phyloP scores from a whole-genome alignment of 2,329 filamentous ascomycete species.

The Aureobasidium melanogenum region DNA sequence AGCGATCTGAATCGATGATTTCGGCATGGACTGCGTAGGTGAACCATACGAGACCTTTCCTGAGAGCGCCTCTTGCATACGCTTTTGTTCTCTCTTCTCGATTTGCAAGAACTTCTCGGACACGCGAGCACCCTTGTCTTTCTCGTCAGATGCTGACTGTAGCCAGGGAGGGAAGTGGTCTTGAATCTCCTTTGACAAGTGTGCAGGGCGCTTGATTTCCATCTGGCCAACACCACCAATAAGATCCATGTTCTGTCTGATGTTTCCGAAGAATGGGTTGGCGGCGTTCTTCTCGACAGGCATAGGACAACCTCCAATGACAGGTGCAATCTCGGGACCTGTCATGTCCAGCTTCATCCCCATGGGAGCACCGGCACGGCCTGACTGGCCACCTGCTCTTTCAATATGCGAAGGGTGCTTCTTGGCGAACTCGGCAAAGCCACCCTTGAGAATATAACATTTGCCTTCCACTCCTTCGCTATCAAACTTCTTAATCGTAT shows the following conservation, averaged over 20 bases:
- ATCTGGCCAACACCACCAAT: constrained; percentile 86
- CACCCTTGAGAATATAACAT: constrained; percentile 68
- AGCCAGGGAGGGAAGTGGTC: constrained; percentile 68
- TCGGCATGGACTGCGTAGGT: constrained; percentile 25
- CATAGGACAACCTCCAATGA: constrained; percentile 83
- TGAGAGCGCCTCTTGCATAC: constrained; percentile 79
- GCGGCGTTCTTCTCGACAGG: constrained; percentile 58
- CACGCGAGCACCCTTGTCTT: constrained; percentile 69
- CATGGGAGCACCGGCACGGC: constrained; percentile 9
- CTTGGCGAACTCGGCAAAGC: constrained; percentile 65
- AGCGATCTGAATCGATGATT: constrained; percentile 57
- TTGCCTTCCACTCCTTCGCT: constrained; percentile 71
- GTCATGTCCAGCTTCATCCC: constrained; percentile 35
- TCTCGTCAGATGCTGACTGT: constrained; percentile 53
- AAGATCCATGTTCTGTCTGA: constrained; percentile 92
- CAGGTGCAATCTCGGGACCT: constrained; percentile 55
- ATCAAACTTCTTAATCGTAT: constrained; percentile 88
- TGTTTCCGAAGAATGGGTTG: constrained; percentile 93
- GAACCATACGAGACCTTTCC: constrained; percentile 50
- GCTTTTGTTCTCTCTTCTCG: constrained; percentile 74
- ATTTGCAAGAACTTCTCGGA: constrained; percentile 77
- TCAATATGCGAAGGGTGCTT: constrained; percentile 60
- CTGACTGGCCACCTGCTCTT: constrained; percentile 15
- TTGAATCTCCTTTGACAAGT: constrained; percentile 38
- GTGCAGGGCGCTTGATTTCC: constrained; percentile 49